Conservation (phyloP, 139 green algal genomes). For the Limnomonas spitsbergensis region DNA sequence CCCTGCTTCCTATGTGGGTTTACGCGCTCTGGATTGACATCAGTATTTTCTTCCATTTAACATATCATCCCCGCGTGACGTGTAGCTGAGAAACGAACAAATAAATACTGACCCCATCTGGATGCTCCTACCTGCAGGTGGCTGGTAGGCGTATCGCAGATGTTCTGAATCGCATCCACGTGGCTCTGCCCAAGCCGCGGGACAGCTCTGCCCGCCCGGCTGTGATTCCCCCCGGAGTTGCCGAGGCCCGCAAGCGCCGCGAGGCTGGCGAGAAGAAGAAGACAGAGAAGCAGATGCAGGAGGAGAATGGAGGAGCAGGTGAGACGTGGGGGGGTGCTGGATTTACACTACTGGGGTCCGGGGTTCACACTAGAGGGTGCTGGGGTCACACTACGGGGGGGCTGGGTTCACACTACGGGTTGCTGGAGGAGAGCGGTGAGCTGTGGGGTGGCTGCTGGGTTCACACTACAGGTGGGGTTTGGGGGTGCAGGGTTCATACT, state of each 20-base stretch:
- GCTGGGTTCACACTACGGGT: too few species aligned
- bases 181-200: constrained; percentile 76
- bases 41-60: too few species aligned
- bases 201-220: constrained; percentile 62
- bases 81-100: too few species aligned
- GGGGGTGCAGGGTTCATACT: neutral
- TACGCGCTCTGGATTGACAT: too few species aligned
- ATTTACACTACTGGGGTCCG: too few species aligned
- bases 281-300: constrained; percentile 76
- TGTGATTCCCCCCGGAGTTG: constrained; percentile 76
- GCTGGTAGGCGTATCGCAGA: constrained; percentile 80
- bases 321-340: neutral
- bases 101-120: too few species aligned
- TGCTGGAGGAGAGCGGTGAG: constrained; percentile 39
- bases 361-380: too few species aligned
- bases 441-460: neutral
- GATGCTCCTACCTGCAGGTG: too few species aligned
- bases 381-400: too few species aligned
- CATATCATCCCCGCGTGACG: too few species aligned
- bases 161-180: constrained; percentile 91
- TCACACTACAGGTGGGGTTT: neutral
- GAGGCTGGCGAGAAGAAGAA: constrained; percentile 42
- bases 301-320: constrained; percentile 11
- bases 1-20: too few species aligned
- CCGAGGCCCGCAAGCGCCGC: constrained; percentile 49